phyloP scores from a whole-genome alignment of 495 filamentous ascomycete genomes.

The Aspergillus coremiiformis region DNA sequence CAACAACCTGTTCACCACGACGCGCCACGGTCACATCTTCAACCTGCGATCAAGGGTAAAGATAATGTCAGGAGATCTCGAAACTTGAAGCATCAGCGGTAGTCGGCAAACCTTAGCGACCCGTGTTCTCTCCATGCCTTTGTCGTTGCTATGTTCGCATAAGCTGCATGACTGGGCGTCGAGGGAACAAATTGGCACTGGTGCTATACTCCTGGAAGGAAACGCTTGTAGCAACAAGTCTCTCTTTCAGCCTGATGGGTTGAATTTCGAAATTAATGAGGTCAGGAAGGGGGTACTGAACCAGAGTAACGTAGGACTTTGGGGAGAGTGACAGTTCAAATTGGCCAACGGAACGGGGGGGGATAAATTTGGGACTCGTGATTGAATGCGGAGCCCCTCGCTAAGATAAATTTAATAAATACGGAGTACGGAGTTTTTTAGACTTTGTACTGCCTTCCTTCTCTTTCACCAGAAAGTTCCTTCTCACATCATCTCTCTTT shows the following conservation, averaged over 20 bases:
- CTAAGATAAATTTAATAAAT: neutral
- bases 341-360: neutral
- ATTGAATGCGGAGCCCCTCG: neutral
- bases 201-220: neutral
- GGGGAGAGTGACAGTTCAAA: neutral
- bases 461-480: too few relatives aligned
- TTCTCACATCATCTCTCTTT: too few relatives aligned
- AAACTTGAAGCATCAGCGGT: neutral
- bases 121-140: constrained; percentile 51
- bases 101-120: constrained; percentile 42
- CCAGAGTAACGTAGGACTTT: neutral
- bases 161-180: constrained; percentile 29
- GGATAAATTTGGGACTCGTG: neutral
- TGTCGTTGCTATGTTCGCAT: constrained; percentile 29
- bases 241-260: neutral
- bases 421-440: too few relatives aligned
- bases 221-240: neutral
- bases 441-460: too few relatives aligned
- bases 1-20: constrained; percentile 51
- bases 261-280: neutral
- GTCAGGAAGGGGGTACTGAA: neutral
- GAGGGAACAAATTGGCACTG: constrained; percentile 1
- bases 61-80: constrained; percentile 1
- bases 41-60: constrained; percentile 30
- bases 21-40: constrained; percentile 58